Evolutionary conservation across 2,329 filamentous ascomycete genomes (phyloP).

Genomic region (Myriosclerotinia duriaeana): DNA sequence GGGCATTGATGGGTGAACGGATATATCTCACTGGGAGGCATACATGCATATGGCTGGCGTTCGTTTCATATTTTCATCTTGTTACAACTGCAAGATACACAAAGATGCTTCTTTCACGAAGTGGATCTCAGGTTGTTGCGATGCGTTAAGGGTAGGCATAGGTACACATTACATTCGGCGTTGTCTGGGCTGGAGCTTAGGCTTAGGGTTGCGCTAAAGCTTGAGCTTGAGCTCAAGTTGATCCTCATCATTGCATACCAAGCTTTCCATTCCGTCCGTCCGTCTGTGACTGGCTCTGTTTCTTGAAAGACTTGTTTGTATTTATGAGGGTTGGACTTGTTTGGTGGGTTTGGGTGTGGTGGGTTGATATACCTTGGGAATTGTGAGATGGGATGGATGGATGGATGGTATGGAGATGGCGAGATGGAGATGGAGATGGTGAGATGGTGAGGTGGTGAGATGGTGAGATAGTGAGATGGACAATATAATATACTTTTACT

Average conservation of each 20-base stretch:
- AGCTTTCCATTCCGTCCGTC: not conserved
- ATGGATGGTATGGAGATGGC: not conserved
- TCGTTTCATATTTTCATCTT: not conserved
- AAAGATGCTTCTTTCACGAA: not conserved
- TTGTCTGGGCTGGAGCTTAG: not conserved
- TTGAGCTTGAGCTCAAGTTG: not conserved
- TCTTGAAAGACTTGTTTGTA: not conserved
- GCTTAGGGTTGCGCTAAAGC: not conserved
- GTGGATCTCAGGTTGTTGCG: not conserved
- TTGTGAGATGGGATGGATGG: not conserved
- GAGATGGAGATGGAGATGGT: not conserved
- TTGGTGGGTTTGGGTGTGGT: not conserved
- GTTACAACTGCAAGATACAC: not conserved
- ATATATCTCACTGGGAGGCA: conserved; percentile 1
- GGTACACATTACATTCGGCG: not conserved
- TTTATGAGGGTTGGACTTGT: not conserved
- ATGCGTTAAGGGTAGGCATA: not conserved
- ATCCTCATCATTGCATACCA: not conserved
- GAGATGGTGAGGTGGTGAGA: too few relatives aligned
- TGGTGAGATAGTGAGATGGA: not conserved
- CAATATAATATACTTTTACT: too few relatives aligned
- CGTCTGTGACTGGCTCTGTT: not conserved
- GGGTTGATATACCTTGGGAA: not conserved
- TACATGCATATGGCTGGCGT: conserved; percentile 15
- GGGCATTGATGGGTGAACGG: conserved; percentile 9